Percentiles rank a stretch among this genome's conserved stretches.
phyloP scores from a whole-genome alignment of 257 asterid species.

The Ocimum tenuiflorum region DNA sequence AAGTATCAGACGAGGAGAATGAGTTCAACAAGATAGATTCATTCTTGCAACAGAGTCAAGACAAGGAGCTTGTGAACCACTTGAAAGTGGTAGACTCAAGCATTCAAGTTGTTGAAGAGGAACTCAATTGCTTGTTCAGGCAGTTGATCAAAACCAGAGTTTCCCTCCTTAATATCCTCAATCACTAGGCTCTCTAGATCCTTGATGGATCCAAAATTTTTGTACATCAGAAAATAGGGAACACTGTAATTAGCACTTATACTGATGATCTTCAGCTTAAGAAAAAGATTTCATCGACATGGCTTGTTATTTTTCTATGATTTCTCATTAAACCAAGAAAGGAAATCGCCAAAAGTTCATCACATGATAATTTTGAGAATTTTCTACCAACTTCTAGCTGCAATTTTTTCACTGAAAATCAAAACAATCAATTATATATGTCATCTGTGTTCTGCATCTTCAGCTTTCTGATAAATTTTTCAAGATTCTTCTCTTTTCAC shows the following conservation, averaged over 20 bases:
- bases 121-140: slow-evolving; percentile 28
- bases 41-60: slow-evolving; percentile 15
- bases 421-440: too few relatives aligned
- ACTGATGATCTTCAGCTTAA: neutral
- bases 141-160: slow-evolving; percentile 36
- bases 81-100: slow-evolving; percentile 29
- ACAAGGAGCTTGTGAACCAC: slow-evolving; percentile 11
- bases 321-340: neutral
- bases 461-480: too few relatives aligned
- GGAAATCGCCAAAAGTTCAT: neutral
- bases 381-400: too few relatives aligned
- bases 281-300: neutral
- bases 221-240: slow-evolving; percentile 14
- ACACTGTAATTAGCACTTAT: neutral
- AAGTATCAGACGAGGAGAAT: slow-evolving; percentile 18
- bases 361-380: too few relatives aligned
- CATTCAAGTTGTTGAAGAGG: slow-evolving; percentile 29
- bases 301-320: neutral
- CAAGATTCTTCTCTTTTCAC: too few relatives aligned
- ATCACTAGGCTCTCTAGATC: slow-evolving; percentile 16
- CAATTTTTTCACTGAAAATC: too few relatives aligned
- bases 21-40: slow-evolving; percentile 30
- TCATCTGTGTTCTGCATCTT: too few relatives aligned
- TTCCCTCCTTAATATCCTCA: slow-evolving; percentile 32
- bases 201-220: neutral